Conservation (phyloP, 1,284 basidiomycete genomes). For the Puccinia hordei region DNA sequence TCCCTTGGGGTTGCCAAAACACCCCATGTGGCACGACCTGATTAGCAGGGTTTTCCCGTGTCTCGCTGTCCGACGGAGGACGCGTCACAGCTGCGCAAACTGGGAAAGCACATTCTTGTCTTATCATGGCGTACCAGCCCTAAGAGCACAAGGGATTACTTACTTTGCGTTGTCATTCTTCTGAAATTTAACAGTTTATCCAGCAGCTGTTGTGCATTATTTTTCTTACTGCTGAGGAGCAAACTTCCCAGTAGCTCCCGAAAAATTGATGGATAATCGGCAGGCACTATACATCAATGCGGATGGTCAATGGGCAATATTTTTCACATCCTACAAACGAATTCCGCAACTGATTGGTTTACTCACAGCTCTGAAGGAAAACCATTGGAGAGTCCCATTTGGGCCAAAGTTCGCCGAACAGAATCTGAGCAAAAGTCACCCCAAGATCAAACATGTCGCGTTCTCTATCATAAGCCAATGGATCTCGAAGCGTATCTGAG, state of each 20-base stretch:
- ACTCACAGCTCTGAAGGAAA: constrained; percentile 39
- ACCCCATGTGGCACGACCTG: constrained; percentile 34
- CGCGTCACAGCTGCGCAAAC: neutral
- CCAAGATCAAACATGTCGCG: constrained; percentile 59
- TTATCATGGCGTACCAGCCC: neutral
- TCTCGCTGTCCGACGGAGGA: constrained; percentile 35
- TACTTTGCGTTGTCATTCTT: constrained; percentile 30
- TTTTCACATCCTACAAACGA: neutral
- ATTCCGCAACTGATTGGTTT: neutral
- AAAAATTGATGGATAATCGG: constrained; percentile 38
- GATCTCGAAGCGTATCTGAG: constrained; percentile 56
- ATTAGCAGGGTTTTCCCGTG: constrained; percentile 55
- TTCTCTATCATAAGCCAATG: constrained; percentile 56
- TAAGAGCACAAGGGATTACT: neutral
- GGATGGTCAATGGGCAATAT: neutral
- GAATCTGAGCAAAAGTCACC: constrained; percentile 56
- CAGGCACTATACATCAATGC: constrained; percentile 20
- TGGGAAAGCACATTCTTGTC: neutral
- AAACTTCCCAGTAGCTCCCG: constrained; percentile 37
- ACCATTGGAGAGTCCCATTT: constrained; percentile 27
- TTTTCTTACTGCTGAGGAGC: constrained; percentile 32
- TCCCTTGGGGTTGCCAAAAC: constrained; percentile 49
- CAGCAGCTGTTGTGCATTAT: constrained; percentile 25
- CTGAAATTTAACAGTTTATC: constrained; percentile 18
- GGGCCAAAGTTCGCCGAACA: constrained; percentile 54